These are phyloP conservation scores for Rugonectria rugulosa DNA, from an alignment of 2,329 filamentous ascomycete species.

Conservation along the genomic window DNA sequence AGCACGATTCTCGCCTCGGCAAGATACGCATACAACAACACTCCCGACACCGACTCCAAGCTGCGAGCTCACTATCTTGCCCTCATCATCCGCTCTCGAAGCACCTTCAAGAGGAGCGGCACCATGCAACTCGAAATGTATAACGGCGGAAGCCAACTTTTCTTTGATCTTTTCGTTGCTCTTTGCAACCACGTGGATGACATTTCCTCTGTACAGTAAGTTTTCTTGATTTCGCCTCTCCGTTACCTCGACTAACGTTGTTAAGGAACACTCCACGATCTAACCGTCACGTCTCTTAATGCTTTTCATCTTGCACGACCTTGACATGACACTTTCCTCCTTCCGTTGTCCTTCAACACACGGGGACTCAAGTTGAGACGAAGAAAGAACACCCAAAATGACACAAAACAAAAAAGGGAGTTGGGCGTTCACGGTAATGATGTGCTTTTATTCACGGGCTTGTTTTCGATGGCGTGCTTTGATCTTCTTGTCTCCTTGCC, in stretches of 20 bases:
- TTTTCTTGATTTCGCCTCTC: conserved; percentile 15
- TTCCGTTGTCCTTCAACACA: conserved; percentile 12
- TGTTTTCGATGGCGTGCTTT: conserved; percentile 20
- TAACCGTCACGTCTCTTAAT: conserved; percentile 51
- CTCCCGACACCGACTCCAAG: conserved; percentile 89
- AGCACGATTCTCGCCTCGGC: conserved; percentile 86
- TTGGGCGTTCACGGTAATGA: conserved; percentile 22
- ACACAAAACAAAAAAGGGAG: conserved; percentile 27
- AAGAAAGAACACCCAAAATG: conserved; percentile 29
- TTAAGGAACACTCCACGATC: conserved; percentile 54
- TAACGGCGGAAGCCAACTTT: conserved; percentile 79
- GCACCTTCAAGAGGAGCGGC: conserved; percentile 90
- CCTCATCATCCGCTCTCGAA: conserved; percentile 86
- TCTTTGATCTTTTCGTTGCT: conserved; percentile 94
- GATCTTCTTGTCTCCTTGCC: no score
- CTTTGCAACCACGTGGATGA: conserved; percentile 90
- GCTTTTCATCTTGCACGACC: conserved; percentile 5
- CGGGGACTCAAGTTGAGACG: conserved; percentile 20
- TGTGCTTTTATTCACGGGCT: conserved; percentile 15
- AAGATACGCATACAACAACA: conserved; percentile 89
- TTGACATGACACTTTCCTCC: conserved; percentile 31
- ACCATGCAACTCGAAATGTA: conserved; percentile 98
- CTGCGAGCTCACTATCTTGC: conserved; percentile 90
- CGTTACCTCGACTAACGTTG: conserved; percentile 6
- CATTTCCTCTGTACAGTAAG: conserved; percentile 65